Evolutionary conservation across 1,284 basidiomycete species (phyloP).

Genomic region (Fomitopsis betulina): DNA sequence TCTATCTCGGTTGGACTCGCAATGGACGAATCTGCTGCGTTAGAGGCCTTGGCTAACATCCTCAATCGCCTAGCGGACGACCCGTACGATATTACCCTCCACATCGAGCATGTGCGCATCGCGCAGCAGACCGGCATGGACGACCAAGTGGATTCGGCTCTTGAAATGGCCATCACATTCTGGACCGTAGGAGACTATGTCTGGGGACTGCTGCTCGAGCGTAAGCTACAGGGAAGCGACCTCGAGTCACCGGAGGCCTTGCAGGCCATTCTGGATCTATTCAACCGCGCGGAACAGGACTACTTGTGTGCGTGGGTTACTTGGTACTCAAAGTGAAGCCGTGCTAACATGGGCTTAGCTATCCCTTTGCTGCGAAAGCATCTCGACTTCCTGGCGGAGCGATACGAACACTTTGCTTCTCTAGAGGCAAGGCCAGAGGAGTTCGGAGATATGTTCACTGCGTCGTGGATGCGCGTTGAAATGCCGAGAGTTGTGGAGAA

Average conservation of each 20-base stretch:
- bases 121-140: constrained; percentile 53
- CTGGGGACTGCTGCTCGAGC: constrained; percentile 59
- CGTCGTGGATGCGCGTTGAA: constrained; percentile 53
- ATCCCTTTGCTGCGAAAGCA: constrained; percentile 70
- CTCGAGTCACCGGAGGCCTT: constrained; percentile 46
- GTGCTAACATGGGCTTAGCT: no score
- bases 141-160: constrained; percentile 51
- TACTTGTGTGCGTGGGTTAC: constrained; percentile 66
- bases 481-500: constrained; percentile 54
- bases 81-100: constrained; percentile 56
- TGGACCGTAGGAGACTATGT: constrained; percentile 63
- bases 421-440: constrained; percentile 42
- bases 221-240: constrained; percentile 45
- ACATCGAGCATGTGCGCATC: constrained; percentile 60
- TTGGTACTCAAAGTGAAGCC: no score
- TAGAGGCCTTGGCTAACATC: constrained; percentile 58
- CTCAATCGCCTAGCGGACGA: constrained; percentile 53
- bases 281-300: constrained; percentile 68
- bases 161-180: constrained; percentile 61
- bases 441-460: constrained; percentile 49
- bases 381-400: constrained; percentile 59
- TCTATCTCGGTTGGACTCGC: no score
- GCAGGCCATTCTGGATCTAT: constrained; percentile 58
- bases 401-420: constrained; percentile 43
- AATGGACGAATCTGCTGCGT: constrained; percentile 34